phyloP scores from a whole-genome alignment of 495 filamentous ascomycete species.

The Letharia lupina region DNA sequence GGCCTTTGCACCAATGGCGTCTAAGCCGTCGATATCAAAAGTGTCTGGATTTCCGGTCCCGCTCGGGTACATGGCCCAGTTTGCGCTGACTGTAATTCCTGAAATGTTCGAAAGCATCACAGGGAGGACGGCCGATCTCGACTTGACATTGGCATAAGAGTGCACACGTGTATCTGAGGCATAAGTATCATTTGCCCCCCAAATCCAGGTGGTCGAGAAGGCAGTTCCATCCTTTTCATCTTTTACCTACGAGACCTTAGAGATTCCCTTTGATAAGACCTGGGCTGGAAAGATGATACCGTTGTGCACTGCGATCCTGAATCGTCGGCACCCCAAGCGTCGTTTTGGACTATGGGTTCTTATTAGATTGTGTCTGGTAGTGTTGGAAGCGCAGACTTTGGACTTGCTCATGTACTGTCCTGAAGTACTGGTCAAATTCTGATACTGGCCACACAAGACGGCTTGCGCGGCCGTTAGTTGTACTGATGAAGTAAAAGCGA shows the following conservation, averaged over 20 bases:
- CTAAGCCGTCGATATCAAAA: constrained; percentile 17
- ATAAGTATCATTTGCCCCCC: background rate
- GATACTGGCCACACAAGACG: constrained; percentile 7
- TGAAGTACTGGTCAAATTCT: background rate
- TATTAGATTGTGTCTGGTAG: background rate
- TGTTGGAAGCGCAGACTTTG: background rate
- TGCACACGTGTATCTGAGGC: background rate
- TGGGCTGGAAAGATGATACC: background rate
- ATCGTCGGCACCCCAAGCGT: background rate
- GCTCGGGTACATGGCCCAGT: background rate
- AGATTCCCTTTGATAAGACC: background rate
- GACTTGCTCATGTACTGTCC: background rate
- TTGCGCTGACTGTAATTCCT: background rate
- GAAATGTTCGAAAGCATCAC: background rate
- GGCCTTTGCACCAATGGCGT: constrained; percentile 25
- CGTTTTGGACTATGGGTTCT: background rate
- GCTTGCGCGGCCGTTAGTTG: constrained; percentile 1
- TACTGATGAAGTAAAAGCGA: background rate
- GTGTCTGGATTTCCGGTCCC: background rate
- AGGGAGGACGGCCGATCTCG: background rate
- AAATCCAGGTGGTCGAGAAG: background rate
- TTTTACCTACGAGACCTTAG: background rate
- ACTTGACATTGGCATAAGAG: background rate
- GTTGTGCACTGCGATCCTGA: constrained; percentile 5
- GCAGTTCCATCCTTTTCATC: background rate